Evolutionary conservation across 176 grass and related monocot species (phyloP).

Genomic region (Oryza meridionalis): DNA sequence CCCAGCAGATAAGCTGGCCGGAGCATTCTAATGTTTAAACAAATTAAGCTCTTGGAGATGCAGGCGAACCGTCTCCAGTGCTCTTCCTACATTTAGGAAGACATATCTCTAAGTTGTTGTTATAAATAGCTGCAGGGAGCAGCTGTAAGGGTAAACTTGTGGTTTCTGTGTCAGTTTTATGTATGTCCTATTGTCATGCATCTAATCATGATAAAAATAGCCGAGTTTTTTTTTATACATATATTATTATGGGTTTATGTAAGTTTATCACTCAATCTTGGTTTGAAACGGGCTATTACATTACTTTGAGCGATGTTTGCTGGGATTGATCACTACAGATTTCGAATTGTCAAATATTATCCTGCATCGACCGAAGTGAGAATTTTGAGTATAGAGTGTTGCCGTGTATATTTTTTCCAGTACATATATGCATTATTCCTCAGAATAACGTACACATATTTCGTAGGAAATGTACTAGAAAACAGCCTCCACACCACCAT

Average conservation of each 20-base stretch:
- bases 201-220: too few species aligned
- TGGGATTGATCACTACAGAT: not conserved
- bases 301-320: too few species aligned
- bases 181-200: too few species aligned
- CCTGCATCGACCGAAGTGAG: not conserved
- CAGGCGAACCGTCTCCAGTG: too few species aligned
- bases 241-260: too few species aligned
- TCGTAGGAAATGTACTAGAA: not conserved
- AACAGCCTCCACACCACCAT: not conserved
- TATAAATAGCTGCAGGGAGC: not conserved
- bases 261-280: too few species aligned
- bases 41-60: too few species aligned
- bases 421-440: not conserved
- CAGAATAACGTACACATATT: not conserved
- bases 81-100: not conserved
- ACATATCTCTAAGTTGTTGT: not conserved
- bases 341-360: not conserved
- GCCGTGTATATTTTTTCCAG: not conserved
- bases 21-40: not conserved
- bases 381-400: not conserved
- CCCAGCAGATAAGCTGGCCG: constrained; percentile 35
- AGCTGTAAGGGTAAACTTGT: too few species aligned
- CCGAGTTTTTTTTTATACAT: too few species aligned
- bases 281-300: too few species aligned
- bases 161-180: too few species aligned